phyloP scores from a whole-genome alignment of 2,329 filamentous ascomycete genomes.

The Lecanoromycetidae sp. region DNA sequence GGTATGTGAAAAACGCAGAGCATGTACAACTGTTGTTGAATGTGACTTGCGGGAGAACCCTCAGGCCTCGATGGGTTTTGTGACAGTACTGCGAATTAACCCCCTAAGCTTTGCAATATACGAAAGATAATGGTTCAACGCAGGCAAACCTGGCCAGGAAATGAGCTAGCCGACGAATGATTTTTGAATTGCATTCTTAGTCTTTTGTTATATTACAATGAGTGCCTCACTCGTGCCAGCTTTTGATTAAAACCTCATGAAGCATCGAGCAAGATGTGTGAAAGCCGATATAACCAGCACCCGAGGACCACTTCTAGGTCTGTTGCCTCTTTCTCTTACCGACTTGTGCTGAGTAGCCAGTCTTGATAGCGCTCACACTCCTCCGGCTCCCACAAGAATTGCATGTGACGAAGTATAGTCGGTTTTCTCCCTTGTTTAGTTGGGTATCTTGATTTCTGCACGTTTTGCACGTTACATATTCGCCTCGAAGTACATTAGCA shows the following conservation, averaged over 20 bases:
- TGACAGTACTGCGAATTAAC: too few species aligned
- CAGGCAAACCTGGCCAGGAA: too few species aligned
- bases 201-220: too few species aligned
- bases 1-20: too few species aligned
- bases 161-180: too few species aligned
- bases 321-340: constrained; percentile 96
- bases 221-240: too few species aligned
- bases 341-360: constrained; percentile 98
- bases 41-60: too few species aligned
- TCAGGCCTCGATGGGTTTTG: too few species aligned
- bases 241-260: background rate
- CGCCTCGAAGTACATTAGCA: constrained; percentile 42
- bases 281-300: background rate
- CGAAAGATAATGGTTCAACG: too few species aligned
- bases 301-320: constrained; percentile 42
- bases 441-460: constrained; percentile 91
- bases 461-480: constrained; percentile 98
- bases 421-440: constrained; percentile 97
- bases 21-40: too few species aligned
- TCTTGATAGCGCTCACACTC: constrained; percentile 96
- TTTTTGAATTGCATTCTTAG: too few species aligned
- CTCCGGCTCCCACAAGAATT: constrained; percentile 74
- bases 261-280: background rate
- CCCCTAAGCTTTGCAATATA: too few species aligned
- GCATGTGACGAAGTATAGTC: constrained; percentile 97